phyloP scores from a whole-genome alignment of 495 filamentous ascomycete genomes.

The Penicillium turbatum region DNA sequence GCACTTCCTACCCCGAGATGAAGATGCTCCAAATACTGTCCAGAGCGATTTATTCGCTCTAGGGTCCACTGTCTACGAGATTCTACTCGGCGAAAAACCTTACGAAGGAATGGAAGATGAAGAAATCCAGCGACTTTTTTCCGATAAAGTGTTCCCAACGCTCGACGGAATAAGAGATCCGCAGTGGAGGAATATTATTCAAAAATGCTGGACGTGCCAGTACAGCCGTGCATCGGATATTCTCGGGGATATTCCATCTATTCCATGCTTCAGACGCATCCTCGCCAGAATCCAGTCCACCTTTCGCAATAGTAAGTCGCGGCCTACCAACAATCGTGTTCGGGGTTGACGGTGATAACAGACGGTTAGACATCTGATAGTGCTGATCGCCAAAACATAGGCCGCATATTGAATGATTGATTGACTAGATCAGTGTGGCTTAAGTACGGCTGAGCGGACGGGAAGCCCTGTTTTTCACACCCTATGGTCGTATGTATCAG shows the following conservation, averaged over 20 bases:
- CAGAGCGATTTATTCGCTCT: conserved; percentile 27
- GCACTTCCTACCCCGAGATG: no score
- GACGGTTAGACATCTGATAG: no score
- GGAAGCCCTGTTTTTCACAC: conserved; percentile 30
- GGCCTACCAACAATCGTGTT: no score
- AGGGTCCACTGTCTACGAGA: conserved; percentile 28
- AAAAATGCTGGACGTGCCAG: conserved; percentile 8
- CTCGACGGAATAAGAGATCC: conserved; percentile 9
- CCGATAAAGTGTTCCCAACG: conserved; percentile 12
- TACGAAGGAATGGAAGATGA: conserved; percentile 20
- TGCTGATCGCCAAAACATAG: no score
- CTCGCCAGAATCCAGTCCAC: no score
- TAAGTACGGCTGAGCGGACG: conserved; percentile 24
- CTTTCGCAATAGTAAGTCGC: no score
- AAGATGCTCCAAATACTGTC: neutral
- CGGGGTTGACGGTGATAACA: no score
- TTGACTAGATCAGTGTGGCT: no score
- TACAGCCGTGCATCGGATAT: conserved; percentile 7
- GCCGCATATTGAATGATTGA: no score
- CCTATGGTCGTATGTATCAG: conserved; percentile 29
- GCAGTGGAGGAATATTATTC: conserved; percentile 11
- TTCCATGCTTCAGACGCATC: no score
- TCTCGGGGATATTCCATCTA: neutral
- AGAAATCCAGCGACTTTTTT: conserved; percentile 17
- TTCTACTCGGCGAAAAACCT: conserved; percentile 23